Evolutionary conservation across 176 grass and related monocot species (phyloP), one percentile per base, ranked within the genome.

Genomic region (Puccinellia tenuiflora): DNA sequence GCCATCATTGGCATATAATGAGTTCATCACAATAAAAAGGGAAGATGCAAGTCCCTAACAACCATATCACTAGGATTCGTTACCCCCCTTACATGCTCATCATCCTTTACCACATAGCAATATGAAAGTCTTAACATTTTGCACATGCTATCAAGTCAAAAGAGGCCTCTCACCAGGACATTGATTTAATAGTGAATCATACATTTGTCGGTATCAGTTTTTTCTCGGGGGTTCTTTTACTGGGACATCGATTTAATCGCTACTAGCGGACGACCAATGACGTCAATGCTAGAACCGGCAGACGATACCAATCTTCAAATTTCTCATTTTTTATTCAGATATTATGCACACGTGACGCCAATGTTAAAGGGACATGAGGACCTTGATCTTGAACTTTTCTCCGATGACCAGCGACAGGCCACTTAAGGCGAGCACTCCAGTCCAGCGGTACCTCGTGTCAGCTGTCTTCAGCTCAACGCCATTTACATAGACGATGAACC

Each of bases 371-470:
- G 42, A 77, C 73, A 89, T 81, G 47, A 67, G 30, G 53, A 97
- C 13, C 48, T 91, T 88, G 50, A 97, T 57, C 79, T 92, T 65
- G 84, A 94, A 94, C 65, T 91, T 88, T 55, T 91, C 24, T 6
- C 78, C 79, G 64, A 94, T 48, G 16, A 68, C 24, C 80, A 94
- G 88, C 28, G 81, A 76, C 22, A 94, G 59, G 18, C 88, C 94
- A 24, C n/a, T n/a, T 14, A 94, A 54, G 30, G 80, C 88, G 22
- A 88, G 55, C 7, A 6, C 42, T 21, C 79, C 83, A 3, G 45
- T 76, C 12, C 39, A 53, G 6, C 3, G 30, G 61, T 66, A 87
- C 47, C 24, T 29, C 26, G 31, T 20, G 30, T 73, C 77, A n/a
- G 43, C 47, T 22, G 77, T 40, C 42, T 53, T 81, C 18, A 81